Percentiles rank a stretch among this genome's conserved stretches.
phyloP scores from a whole-genome alignment of 257 asterid genomes.

The Rauvolfia tetraphylla region DNA sequence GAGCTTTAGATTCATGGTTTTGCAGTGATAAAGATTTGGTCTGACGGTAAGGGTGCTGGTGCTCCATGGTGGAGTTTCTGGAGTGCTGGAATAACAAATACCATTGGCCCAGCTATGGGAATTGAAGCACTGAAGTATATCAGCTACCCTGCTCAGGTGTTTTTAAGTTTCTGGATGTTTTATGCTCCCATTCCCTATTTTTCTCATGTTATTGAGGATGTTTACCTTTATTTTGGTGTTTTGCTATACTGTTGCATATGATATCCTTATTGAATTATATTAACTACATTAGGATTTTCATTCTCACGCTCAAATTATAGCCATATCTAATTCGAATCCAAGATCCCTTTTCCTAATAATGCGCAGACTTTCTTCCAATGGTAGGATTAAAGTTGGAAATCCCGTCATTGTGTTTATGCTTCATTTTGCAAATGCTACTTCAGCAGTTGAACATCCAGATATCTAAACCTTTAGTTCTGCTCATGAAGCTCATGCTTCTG shows the following conservation, averaged over 20 bases:
- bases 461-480: neutral
- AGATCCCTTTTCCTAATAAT: neutral
- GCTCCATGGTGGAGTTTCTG: slow-evolving; percentile 99
- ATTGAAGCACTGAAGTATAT: slow-evolving; percentile 93
- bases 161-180: slow-evolving; percentile 3
- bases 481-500: neutral
- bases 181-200: slow-evolving; percentile 1
- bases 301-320: neutral
- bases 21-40: slow-evolving; percentile 86
- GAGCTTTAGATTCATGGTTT: slow-evolving; percentile 14
- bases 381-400: neutral
- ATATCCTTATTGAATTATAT: neutral
- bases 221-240: neutral
- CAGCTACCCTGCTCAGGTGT: slow-evolving; percentile 94
- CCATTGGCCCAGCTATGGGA: slow-evolving; percentile 99
- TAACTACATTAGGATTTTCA: neutral
- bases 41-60: slow-evolving; percentile 60
- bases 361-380: neutral
- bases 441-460: neutral
- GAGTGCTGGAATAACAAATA: slow-evolving; percentile 97
- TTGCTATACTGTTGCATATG: neutral
- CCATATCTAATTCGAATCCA: neutral
- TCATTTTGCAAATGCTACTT: neutral
- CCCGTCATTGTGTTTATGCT: neutral
- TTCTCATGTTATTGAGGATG: neutral